phyloP scores from a whole-genome alignment of 257 asterid genomes.

The Eustoma russellianum region DNA sequence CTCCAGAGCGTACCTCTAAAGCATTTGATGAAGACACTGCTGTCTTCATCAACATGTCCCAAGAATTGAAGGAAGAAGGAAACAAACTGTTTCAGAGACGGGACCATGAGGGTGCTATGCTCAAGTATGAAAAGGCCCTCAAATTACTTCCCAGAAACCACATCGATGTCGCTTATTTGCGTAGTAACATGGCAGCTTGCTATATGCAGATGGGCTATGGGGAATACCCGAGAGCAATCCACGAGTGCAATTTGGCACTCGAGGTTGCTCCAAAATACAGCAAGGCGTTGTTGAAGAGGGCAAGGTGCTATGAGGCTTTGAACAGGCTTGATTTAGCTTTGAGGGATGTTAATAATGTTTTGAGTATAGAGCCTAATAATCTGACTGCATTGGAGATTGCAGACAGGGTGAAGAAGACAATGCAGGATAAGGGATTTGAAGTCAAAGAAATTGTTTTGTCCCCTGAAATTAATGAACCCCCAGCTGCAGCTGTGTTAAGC shows the following conservation, averaged over 20 bases:
- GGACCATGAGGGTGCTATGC: constrained; percentile 88
- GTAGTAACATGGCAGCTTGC: constrained; percentile 83
- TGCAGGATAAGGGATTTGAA: constrained; percentile 49
- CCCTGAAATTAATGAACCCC: constrained; percentile 31
- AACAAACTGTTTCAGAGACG: constrained; percentile 62
- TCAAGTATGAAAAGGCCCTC: constrained; percentile 83
- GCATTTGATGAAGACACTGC: constrained; percentile 87
- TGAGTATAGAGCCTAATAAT: constrained; percentile 75
- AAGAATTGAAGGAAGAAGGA: constrained; percentile 86
- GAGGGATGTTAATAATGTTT: constrained; percentile 59
- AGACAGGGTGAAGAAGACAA: constrained; percentile 35
- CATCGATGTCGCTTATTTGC: constrained; percentile 71
- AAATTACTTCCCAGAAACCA: constrained; percentile 66
- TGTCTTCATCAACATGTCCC: constrained; percentile 80
- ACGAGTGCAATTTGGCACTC: constrained; percentile 82
- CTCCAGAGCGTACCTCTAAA: constrained; percentile 45
- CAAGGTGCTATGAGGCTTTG: constrained; percentile 67
- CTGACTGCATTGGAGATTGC: constrained; percentile 68
- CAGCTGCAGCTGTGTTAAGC: constrained; percentile 15
- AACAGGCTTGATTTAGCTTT: constrained; percentile 69
- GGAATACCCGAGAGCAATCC: constrained; percentile 79
- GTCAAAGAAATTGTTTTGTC: constrained; percentile 44
- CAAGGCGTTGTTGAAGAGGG: constrained; percentile 79
- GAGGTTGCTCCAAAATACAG: constrained; percentile 80
- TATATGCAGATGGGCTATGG: constrained; percentile 92